Evolutionary conservation across 1,284 basidiomycete genomes (phyloP).

Genomic region (Hortiboletus rubellus): DNA sequence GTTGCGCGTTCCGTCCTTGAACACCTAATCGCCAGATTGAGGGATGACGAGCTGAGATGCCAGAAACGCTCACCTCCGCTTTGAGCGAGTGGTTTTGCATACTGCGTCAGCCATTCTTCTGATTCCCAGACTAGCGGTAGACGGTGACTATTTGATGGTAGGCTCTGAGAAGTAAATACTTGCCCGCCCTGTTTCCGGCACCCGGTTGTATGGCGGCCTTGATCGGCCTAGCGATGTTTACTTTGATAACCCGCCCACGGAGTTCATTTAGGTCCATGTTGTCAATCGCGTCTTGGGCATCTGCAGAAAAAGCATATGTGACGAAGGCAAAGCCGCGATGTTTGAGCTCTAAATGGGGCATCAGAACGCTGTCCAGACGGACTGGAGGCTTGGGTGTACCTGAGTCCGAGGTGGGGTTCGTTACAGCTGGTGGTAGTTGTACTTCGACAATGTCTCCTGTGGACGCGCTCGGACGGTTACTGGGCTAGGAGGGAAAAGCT

Average conservation of each 20-base stretch:
- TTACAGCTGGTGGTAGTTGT: slow-evolving; percentile 68
- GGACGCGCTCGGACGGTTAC: slow-evolving; percentile 9
- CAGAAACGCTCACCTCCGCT: slow-evolving; percentile 59
- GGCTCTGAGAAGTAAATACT: slow-evolving; percentile 30
- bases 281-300: slow-evolving; percentile 85
- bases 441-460: slow-evolving; percentile 81
- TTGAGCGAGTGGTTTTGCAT: slow-evolving; percentile 69
- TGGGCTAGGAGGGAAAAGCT: not conserved
- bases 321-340: slow-evolving; percentile 84
- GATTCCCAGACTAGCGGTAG: slow-evolving; percentile 74
- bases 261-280: slow-evolving; percentile 88
- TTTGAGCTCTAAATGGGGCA: slow-evolving; percentile 53
- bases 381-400: slow-evolving; percentile 38
- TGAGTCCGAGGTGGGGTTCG: slow-evolving; percentile 55
- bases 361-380: not conserved
- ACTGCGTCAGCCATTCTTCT: slow-evolving; percentile 76
- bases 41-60: slow-evolving; percentile 7
- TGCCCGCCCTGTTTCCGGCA: slow-evolving; percentile 70
- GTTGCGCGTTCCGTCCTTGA: slow-evolving; percentile 47
- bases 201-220: slow-evolving; percentile 62
- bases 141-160: slow-evolving; percentile 7
- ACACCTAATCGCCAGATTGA: slow-evolving; percentile 45
- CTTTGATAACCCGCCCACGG: slow-evolving; percentile 69
- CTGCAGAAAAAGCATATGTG: slow-evolving; percentile 69
- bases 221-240: slow-evolving; percentile 74